Evolutionary conservation across 2,329 filamentous ascomycete genomes (phyloP), one percentile per base, ranked within the genome.

Genomic region (Ophiostoma montium): DNA sequence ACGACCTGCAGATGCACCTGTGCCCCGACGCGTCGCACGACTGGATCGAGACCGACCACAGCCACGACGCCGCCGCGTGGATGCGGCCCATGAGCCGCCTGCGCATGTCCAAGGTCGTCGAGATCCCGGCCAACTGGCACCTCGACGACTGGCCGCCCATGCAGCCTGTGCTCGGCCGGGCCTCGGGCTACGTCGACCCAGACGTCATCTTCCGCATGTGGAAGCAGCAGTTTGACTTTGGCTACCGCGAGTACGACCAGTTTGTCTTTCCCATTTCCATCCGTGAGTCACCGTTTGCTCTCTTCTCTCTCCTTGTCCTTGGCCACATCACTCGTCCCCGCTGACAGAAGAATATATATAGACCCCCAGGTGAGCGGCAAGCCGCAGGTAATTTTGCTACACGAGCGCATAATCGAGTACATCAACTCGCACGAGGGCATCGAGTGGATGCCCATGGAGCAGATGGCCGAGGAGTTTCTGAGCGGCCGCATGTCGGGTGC

Each of bases 201-300:
- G 38, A 21, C 10, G 38, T 41, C 21, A 21, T 41, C 5, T 19
- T 23, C 13, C 38, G 27, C 19, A 41, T 41, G 38, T 41, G 38
- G 38, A 41, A 41, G 38, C 30, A 43, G 31, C 39, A 30, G 30
- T 43, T 48, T n/a, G 77, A 83, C 57, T 84, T 82, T 58, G 63
- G 59, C 5, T 74, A 80, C 27, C 35, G 35, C 21, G 50, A 87
- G 61, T 82, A 82, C 0, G 82, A 86, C 53, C 82, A 87, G 52
- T 86, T 86, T 53, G 73, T 86, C 43, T 86, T 86, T 56, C 82
- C 84, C 0, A 82, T 87, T 61, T 86, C 82, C 0, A 80, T 86
- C 8, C 23, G 23, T 27, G 8, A 8, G 23, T 27, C n/a, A n/a
- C n/a, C n/a, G n/a, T n/a, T n/a, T n/a, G 23, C 23, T 27, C 23